Percentiles rank a stretch among this genome's conserved stretches.
Conservation (phyloP, 768 basidiomycete genomes). For the Kwoniella dejecticola region DNA sequence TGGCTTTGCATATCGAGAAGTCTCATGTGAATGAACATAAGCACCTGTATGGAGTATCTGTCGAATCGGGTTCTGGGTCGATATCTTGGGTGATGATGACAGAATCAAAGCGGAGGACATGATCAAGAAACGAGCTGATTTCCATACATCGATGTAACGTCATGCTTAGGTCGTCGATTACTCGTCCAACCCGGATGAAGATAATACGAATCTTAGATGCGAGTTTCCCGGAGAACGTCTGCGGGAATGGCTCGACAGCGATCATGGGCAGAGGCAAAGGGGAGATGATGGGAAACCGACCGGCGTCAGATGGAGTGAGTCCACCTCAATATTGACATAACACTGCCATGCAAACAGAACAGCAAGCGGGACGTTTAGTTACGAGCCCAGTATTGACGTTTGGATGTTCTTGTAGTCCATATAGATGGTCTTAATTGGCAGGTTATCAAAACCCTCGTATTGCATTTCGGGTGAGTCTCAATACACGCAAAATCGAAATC, state of each 20-base stretch:
- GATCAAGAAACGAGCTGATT: too few relatives aligned
- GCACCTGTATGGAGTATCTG: too few relatives aligned
- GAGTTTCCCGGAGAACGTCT: conserved; percentile 51
- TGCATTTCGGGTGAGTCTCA: conserved; percentile 40
- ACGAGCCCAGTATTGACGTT: conserved; percentile 2
- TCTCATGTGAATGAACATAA: not conserved
- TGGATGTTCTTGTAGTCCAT: conserved; percentile 30
- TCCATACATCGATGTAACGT: too few relatives aligned
- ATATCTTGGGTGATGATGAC: too few relatives aligned
- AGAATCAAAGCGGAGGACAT: too few relatives aligned
- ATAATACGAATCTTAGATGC: conserved; percentile 38
- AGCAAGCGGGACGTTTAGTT: too few relatives aligned
- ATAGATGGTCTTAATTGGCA: conserved; percentile 53
- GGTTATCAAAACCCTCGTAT: conserved; percentile 49
- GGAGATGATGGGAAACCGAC: conserved; percentile 38
- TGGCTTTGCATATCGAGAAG: too few relatives aligned
- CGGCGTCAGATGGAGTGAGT: conserved; percentile 53
- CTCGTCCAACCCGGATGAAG: conserved; percentile 37
- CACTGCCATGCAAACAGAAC: too few relatives aligned
- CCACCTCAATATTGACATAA: too few relatives aligned
- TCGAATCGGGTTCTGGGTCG: too few relatives aligned
- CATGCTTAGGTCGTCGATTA: conserved; percentile 54
- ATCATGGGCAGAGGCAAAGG: conserved; percentile 30
- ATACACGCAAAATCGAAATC: too few relatives aligned
- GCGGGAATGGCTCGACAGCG: conserved; percentile 45